Evolutionary conservation across 2,329 filamentous ascomycete genomes (phyloP), one percentile per base, ranked within the genome.

Genomic region (Fusarium chuoi): DNA sequence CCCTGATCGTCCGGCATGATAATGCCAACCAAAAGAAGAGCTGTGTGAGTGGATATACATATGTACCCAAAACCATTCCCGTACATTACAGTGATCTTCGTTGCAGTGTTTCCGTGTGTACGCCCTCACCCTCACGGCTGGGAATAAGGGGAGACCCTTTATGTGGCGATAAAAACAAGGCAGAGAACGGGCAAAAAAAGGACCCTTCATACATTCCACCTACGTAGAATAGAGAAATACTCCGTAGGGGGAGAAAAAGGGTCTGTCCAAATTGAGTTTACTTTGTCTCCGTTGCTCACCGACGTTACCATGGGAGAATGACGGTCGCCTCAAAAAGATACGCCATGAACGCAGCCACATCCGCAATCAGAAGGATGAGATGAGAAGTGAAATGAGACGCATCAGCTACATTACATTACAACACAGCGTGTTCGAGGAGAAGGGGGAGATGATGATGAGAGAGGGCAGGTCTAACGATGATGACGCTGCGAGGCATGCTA

Each of bases 201-300:
- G 70, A 73, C 70, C 70, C 70, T 73, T 73, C 61, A 70, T 71
- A 72, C 70, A 73, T 58, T 51, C 35, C 48, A 46, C n/a, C 38
- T 39, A 54, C 59, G 36, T 28, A 59, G 26, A 41, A n/a, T 22
- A 45, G 49, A 54, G 9, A 26, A 48, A 28, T 28, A 39, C 36
- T 26, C 36, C 51, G 44, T 18, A 54, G n/a, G 13, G 15, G n/a
- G n/a, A 17, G 24, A 22, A 36, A 12, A 26, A 51, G 30, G 28
- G 48, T 49, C 65, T 33, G 15, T 41, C 58, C n/a, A 36, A 42
- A 61, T 36, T 28, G 54, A 61, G 54, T 62, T 55, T 57, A 44
- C 42, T 15, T 38, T 30, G 7, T 38, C n/a, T 64, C 28, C 28
- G 44, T 39, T 49, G 52, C 62, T 73, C 71, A 74, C 70, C 70